phyloP scores from a whole-genome alignment of 163 green algal genomes.

The Scenedesmus sp. region DNA sequence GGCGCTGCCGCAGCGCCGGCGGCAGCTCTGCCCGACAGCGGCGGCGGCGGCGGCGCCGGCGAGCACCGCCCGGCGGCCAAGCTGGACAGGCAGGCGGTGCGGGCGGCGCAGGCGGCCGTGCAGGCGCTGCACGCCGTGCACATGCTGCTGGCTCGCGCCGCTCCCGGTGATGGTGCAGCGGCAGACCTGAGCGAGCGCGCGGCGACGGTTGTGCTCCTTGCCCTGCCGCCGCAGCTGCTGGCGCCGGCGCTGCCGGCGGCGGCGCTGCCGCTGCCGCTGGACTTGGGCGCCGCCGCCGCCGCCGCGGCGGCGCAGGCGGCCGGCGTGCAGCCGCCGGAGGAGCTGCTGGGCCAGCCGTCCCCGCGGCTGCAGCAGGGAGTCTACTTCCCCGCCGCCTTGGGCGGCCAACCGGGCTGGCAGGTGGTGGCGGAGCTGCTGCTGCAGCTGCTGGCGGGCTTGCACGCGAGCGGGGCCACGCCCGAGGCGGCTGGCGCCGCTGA shows the following conservation, averaged over 20 bases:
- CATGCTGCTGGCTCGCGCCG: no score
- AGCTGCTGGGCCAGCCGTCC: neutral
- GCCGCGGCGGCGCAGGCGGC: neutral
- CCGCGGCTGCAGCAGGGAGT: slow-evolving; percentile 10
- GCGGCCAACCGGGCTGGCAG: neutral
- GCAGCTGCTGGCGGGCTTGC: neutral
- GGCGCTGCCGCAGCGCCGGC: neutral
- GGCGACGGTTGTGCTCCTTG: neutral
- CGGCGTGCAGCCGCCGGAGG: neutral
- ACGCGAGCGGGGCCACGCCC: no score
- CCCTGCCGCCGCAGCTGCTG: slow-evolving; percentile 6
- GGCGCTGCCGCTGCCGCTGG: slow-evolving; percentile 3
- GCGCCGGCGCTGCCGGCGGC: neutral
- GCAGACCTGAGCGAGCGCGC: neutral
- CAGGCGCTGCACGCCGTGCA: no score
- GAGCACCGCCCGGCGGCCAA: no score
- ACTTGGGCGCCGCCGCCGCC: neutral
- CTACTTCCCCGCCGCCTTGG: neutral
- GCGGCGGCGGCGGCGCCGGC: no score
- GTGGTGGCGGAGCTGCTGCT: neutral
- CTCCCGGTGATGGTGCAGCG: no score
- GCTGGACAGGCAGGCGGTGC: no score
- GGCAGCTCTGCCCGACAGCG: neutral
- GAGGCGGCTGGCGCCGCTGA: no score
- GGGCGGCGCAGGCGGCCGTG: neutral